These are phyloP conservation scores for Leptosphaerulina australis DNA, from an alignment of 2,329 filamentous ascomycete species.

Conservation along the genomic window DNA sequence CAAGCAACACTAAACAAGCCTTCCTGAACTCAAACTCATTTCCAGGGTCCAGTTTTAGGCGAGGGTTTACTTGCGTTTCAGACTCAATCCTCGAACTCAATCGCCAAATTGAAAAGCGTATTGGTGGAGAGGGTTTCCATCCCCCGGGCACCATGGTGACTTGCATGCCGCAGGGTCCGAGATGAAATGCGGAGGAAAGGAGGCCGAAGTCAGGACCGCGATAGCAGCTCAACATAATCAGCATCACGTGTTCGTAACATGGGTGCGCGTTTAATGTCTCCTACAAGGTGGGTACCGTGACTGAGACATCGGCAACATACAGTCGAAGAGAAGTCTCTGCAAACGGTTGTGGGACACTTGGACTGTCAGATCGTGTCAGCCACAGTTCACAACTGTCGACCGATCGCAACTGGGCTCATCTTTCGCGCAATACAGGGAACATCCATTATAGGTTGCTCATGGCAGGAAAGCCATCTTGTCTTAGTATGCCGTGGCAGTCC, in stretches of 20 bases:
- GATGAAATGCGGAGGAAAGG: conserved; percentile 12
- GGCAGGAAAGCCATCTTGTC: conserved; percentile 18
- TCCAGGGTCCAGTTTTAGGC: neutral
- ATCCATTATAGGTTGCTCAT: neutral
- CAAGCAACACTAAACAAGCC: neutral
- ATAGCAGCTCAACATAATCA: conserved; percentile 14
- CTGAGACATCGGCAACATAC: conserved; percentile 17
- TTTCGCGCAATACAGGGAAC: conserved; percentile 1
- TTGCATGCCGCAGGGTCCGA: conserved; percentile 11
- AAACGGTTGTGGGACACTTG: conserved; percentile 9
- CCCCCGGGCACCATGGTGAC: conserved; percentile 2
- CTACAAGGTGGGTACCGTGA: conserved; percentile 9
- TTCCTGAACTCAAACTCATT: neutral
- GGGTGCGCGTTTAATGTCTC: neutral
- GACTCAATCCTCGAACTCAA: conserved; percentile 9
- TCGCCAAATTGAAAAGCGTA: neutral
- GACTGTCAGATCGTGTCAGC: conserved; percentile 17
- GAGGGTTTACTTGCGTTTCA: conserved; percentile 8
- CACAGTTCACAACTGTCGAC: conserved; percentile 2
- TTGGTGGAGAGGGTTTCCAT: neutral
- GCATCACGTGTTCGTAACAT: conserved; percentile 9
- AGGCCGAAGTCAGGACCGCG: conserved; percentile 4
- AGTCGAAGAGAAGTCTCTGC: conserved; percentile 14
- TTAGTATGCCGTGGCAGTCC: conserved; percentile 15
- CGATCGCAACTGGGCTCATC: neutral